Conservation (phyloP, 2,329 filamentous ascomycete species). For the Ceratocystis papillata region DNA sequence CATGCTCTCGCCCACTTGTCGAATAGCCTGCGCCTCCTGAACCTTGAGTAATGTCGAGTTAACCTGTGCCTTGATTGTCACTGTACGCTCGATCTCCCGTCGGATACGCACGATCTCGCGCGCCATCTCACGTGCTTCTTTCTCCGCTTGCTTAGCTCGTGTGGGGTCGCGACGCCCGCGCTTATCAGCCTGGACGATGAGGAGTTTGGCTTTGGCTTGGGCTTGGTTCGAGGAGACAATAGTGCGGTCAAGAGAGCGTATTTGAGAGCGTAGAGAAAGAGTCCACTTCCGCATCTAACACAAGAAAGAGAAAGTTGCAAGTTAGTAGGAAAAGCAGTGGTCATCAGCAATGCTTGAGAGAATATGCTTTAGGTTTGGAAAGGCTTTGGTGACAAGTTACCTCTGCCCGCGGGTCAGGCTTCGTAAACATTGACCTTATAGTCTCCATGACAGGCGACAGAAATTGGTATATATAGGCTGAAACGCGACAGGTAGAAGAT, state of each 20-base stretch:
- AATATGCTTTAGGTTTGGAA: neutral
- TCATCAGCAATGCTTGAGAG: neutral
- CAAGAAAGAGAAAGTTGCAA: neutral
- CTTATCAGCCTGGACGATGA: constrained; percentile 72
- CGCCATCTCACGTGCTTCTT: constrained; percentile 80
- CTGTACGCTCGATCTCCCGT: constrained; percentile 60
- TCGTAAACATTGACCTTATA: constrained; percentile 74
- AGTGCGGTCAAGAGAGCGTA: constrained; percentile 89
- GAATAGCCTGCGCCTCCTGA: constrained; percentile 86
- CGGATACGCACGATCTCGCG: constrained; percentile 75
- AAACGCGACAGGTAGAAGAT: neutral
- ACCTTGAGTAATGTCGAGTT: constrained; percentile 95
- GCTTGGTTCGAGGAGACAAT: constrained; percentile 66
- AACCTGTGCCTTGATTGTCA: constrained; percentile 84
- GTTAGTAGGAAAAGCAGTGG: neutral
- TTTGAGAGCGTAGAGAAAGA: constrained; percentile 74
- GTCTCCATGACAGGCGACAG: constrained; percentile 59
- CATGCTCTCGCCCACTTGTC: constrained; percentile 91
- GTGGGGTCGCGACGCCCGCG: constrained; percentile 71
- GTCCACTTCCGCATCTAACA: constrained; percentile 88
- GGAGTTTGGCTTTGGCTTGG: constrained; percentile 72
- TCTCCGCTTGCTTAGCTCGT: constrained; percentile 64
- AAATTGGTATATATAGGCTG: neutral
- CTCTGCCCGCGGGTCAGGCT: constrained; percentile 86
- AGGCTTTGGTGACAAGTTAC: constrained; percentile 37